These are phyloP conservation scores for Theobroma cacao DNA, from an alignment of 345 rosid species.

Conservation along the genomic window DNA sequence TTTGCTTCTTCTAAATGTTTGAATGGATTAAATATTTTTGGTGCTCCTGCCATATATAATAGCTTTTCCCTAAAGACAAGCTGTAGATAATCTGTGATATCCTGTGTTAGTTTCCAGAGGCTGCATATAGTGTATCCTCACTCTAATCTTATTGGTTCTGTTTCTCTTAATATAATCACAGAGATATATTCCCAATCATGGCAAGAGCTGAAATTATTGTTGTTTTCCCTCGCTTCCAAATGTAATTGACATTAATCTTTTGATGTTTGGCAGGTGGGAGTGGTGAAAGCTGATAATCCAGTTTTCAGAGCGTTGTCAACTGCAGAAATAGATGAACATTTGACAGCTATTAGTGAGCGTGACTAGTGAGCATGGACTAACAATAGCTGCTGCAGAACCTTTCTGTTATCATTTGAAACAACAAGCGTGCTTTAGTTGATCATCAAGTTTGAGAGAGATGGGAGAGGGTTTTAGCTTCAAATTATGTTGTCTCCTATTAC, in stretches of 20 bases:
- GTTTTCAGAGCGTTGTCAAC: conserved; percentile 57
- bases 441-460: neutral
- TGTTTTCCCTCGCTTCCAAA: neutral
- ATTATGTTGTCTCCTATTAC: neutral
- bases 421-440: neutral
- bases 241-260: neutral
- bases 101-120: neutral
- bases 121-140: neutral
- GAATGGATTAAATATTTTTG: neutral
- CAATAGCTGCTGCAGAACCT: neutral
- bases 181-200: neutral
- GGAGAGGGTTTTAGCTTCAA: neutral
- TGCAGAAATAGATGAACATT: conserved; percentile 75
- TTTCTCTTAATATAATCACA: neutral
- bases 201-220: neutral
- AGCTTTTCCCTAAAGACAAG: neutral
- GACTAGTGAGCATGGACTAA: conserved; percentile 34
- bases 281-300: conserved; percentile 58
- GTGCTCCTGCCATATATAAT: neutral
- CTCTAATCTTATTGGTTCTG: neutral
- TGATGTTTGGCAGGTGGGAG: conserved; percentile 62
- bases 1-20: neutral
- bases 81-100: neutral
- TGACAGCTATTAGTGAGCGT: conserved; percentile 82
- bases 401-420: neutral